phyloP scores from a whole-genome alignment of 2,329 filamentous ascomycete genomes.

The Aspergillus sp. region DNA sequence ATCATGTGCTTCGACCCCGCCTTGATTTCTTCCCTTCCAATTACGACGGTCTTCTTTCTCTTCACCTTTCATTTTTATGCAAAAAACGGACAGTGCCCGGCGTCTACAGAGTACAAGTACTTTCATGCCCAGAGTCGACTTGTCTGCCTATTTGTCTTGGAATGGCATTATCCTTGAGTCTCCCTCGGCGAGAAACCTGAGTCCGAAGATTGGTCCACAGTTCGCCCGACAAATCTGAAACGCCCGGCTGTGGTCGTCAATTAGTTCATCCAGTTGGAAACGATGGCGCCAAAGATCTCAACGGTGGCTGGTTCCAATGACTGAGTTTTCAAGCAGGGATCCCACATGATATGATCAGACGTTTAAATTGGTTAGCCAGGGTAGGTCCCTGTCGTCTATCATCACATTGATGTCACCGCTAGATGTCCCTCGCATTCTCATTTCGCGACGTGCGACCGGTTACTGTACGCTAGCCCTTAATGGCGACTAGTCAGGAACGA shows the following conservation, averaged over 20 bases:
- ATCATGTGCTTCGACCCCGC: neutral
- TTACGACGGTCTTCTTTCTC: too few species aligned
- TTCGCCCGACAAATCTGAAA: slow-evolving; percentile 10
- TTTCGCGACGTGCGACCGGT: slow-evolving; percentile 4
- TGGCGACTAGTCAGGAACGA: slow-evolving; percentile 9
- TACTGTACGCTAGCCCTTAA: slow-evolving; percentile 1
- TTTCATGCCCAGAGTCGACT: neutral
- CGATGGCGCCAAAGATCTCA: neutral
- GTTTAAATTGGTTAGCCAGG: neutral
- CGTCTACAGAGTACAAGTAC: neutral
- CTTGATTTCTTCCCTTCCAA: neutral
- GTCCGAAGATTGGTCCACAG: slow-evolving; percentile 5
- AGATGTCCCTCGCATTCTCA: slow-evolving; percentile 2
- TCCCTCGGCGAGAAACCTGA: neutral
- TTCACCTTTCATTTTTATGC: too few species aligned
- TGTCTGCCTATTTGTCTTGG: neutral
- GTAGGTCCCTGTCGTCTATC: neutral
- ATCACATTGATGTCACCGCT: slow-evolving; percentile 6
- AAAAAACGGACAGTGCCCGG: neutral
- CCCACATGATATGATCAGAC: neutral
- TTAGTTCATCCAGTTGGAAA: neutral
- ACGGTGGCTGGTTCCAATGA: neutral
- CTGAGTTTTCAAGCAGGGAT: neutral
- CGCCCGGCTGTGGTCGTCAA: slow-evolving; percentile 1
- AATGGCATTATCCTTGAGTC: neutral